Conservation (phyloP, 352 stramenopile species). For the Phytopythium helicoides region DNA sequence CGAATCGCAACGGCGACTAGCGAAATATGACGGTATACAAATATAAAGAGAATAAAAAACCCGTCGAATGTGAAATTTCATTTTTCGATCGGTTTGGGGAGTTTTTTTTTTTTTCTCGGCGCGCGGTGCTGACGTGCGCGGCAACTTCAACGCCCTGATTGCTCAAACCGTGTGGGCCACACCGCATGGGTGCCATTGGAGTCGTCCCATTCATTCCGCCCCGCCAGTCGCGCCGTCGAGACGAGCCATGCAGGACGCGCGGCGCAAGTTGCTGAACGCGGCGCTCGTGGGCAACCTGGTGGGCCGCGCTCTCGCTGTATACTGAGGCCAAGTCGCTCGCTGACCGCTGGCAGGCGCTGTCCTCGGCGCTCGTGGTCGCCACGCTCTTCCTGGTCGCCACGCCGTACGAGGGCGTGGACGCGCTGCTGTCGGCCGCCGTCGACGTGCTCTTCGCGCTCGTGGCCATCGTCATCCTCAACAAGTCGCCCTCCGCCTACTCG, state of each 20-base stretch:
- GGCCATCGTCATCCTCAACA: conserved; percentile 77
- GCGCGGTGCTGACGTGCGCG: background rate
- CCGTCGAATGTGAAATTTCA: no score
- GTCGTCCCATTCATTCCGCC: no score
- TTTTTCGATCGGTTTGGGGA: no score
- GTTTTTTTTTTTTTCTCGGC: no score
- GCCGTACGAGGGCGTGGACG: conserved; percentile 65
- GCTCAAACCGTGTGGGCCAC: background rate
- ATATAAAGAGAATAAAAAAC: no score
- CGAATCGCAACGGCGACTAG: no score
- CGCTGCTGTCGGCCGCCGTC: conserved; percentile 52
- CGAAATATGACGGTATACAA: no score
- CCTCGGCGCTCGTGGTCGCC: conserved; percentile 54
- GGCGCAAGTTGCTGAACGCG: conserved; percentile 69
- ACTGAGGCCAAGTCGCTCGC: no score
- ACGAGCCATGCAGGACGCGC: conserved; percentile 46
- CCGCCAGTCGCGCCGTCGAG: background rate
- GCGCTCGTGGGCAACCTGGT: conserved; percentile 69
- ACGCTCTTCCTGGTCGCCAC: conserved; percentile 76
- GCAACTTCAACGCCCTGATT: background rate
- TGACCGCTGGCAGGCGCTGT: conserved; percentile 20
- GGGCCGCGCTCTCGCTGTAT: conserved; percentile 18
- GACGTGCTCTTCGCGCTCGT: conserved; percentile 75
- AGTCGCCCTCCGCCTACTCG: conserved; percentile 75
- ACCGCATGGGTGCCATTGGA: no score